A percentile compares a stretch with the other conserved stretches of the same genome.
Evolutionary conservation across 495 filamentous ascomycete species (phyloP).

Genomic region (Trichocladium antarcticum): DNA sequence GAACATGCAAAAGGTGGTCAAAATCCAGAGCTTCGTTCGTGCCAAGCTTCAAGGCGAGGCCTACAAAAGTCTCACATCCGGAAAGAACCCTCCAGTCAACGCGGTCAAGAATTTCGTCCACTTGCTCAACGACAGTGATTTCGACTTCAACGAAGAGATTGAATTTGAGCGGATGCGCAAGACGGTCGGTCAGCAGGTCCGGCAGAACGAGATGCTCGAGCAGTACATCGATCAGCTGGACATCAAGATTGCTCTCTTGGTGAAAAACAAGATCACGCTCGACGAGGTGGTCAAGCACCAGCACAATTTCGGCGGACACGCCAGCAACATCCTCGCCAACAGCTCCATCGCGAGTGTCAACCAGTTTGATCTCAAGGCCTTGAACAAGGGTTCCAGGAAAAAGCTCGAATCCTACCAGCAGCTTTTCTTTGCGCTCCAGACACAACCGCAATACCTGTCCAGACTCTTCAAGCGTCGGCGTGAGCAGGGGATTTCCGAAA

Average conservation of each 20-base stretch:
- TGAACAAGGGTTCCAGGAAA: conserved; percentile 90
- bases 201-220: conserved; percentile 93
- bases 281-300: conserved; percentile 97
- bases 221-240: conserved; percentile 97
- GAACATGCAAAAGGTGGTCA: conserved; percentile 98
- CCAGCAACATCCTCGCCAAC: conserved; percentile 75
- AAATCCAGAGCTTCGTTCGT: conserved; percentile 92
- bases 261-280: conserved; percentile 98
- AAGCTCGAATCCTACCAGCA: conserved; percentile 97
- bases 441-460: conserved; percentile 88
- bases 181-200: conserved; percentile 89
- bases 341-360: conserved; percentile 79
- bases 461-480: conserved; percentile 73
- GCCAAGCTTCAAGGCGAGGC: conserved; percentile 92
- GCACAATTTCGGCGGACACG: conserved; percentile 87
- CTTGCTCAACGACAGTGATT: conserved; percentile 92
- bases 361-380: conserved; percentile 88
- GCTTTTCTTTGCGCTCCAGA: conserved; percentile 95
- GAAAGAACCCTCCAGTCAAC: conserved; percentile 94
- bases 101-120: conserved; percentile 98
- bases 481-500: conserved; percentile 77
- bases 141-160: conserved; percentile 97
- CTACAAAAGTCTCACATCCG: conserved; percentile 88
- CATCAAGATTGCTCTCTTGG: conserved; percentile 95
- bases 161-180: conserved; percentile 90